Conservation (phyloP, 1,284 basidiomycete species). For the Sanguinoderma infundibulare region DNA sequence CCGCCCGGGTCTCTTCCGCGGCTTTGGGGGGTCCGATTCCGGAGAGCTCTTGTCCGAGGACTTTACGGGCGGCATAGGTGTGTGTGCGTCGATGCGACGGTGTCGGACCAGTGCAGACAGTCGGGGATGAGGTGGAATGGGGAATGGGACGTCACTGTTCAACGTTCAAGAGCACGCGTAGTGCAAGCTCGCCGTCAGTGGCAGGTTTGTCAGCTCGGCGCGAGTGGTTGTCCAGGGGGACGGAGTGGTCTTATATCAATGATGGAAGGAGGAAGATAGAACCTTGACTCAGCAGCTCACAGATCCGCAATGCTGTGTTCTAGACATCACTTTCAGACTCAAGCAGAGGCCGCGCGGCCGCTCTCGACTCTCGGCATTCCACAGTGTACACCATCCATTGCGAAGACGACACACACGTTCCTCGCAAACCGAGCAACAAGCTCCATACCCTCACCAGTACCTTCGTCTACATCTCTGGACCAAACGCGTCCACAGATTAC, state of each 20-base stretch:
- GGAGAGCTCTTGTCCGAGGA: constrained; percentile 20
- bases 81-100: neutral
- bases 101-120: neutral
- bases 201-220: neutral
- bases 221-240: neutral
- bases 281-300: neutral
- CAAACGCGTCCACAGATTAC: neutral
- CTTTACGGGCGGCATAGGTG: constrained; percentile 19
- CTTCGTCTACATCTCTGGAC: constrained; percentile 1
- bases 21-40: constrained; percentile 29
- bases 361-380: too few species aligned
- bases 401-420: neutral
- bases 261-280: neutral
- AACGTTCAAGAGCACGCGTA: neutral
- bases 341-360: too few species aligned
- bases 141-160: neutral
- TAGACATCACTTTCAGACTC: neutral
- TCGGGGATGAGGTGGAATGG: neutral
- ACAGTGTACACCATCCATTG: neutral
- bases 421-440: too few species aligned
- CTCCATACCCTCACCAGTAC: too few species aligned
- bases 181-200: neutral
- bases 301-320: neutral
- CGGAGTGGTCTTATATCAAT: neutral
- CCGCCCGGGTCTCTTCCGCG: constrained; percentile 48